Conservation (phyloP, 345 rosid species). For the Gossypium arboreum region DNA sequence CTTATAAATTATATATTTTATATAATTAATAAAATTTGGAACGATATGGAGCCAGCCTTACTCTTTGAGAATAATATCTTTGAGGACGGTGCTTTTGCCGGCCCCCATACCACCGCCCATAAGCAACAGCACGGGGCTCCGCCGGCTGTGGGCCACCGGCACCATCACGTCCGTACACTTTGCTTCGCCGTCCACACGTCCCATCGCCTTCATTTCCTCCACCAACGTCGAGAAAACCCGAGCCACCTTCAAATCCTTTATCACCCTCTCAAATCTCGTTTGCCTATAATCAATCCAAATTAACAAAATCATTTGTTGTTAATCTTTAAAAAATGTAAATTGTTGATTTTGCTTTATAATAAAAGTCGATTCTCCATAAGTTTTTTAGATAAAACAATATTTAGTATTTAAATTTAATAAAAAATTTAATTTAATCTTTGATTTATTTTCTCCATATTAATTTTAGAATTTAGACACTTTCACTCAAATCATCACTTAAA, state of each 20-base stretch:
- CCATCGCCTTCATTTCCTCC: conserved; percentile 74
- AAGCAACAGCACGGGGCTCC: conserved; percentile 87
- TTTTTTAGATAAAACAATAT: no score
- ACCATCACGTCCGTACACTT: conserved; percentile 74
- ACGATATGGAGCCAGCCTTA: conserved; percentile 15
- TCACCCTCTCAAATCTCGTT: conserved; percentile 72
- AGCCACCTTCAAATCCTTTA: conserved; percentile 60
- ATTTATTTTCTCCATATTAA: no score
- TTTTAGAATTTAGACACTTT: no score
- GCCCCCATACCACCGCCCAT: conserved; percentile 99
- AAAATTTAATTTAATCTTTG: no score
- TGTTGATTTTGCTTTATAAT: no score
- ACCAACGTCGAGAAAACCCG: conserved; percentile 74
- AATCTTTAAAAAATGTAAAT: no score
- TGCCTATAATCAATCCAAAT: conserved; percentile 37
- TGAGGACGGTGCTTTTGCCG: conserved; percentile 94
- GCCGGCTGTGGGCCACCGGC: conserved; percentile 62
- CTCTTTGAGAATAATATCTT: conserved; percentile 67
- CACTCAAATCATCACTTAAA: no score
- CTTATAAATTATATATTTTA: no score
- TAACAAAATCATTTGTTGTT: background rate
- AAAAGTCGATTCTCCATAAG: no score
- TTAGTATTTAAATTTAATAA: no score
- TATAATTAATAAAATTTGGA: background rate
- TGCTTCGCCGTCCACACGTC: conserved; percentile 30